These are phyloP conservation scores for Diaporthe nobilis DNA, from an alignment of 2,329 filamentous ascomycete species.

Conservation along the genomic window DNA sequence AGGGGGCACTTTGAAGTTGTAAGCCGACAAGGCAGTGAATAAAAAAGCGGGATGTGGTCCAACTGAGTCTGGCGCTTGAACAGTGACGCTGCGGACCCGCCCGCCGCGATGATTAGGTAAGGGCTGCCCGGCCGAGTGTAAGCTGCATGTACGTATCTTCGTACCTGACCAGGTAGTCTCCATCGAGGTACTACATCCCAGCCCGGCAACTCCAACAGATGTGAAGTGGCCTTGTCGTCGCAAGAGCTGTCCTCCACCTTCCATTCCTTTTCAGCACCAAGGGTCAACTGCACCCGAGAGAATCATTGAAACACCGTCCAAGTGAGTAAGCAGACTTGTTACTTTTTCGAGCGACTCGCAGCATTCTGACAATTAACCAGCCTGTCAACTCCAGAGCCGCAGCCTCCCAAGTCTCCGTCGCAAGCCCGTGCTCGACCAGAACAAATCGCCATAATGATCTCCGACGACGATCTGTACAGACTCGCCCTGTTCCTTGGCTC, in stretches of 20 bases:
- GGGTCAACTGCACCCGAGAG: background rate
- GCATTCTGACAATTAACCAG: background rate
- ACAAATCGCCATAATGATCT: conserved; percentile 80
- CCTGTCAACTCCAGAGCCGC: conserved; percentile 25
- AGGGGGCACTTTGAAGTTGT: conserved; percentile 23
- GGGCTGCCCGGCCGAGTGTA: background rate
- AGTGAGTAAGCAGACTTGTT: background rate
- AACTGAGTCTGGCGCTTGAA: conserved; percentile 22
- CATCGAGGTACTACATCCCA: background rate
- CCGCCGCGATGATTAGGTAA: conserved; percentile 24
- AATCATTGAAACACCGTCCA: background rate
- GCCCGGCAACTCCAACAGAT: conserved; percentile 34
- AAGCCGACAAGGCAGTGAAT: conserved; percentile 33
- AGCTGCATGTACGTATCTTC: conserved; percentile 1
- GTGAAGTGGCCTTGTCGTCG: conserved; percentile 34
- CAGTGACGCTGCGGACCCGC: conserved; percentile 35
- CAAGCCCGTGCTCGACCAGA: background rate
- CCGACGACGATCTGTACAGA: conserved; percentile 90
- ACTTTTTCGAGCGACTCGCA: background rate
- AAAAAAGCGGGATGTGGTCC: conserved; percentile 36
- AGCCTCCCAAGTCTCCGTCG: conserved; percentile 1
- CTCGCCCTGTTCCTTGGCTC: conserved; percentile 95
- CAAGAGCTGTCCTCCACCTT: conserved; percentile 5
- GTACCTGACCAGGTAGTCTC: background rate
- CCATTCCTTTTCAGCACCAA: conserved; percentile 24